Base-by-base conservation (phyloP, 345 rosid species). In the Cardamine chenopodiifolia region DNA sequence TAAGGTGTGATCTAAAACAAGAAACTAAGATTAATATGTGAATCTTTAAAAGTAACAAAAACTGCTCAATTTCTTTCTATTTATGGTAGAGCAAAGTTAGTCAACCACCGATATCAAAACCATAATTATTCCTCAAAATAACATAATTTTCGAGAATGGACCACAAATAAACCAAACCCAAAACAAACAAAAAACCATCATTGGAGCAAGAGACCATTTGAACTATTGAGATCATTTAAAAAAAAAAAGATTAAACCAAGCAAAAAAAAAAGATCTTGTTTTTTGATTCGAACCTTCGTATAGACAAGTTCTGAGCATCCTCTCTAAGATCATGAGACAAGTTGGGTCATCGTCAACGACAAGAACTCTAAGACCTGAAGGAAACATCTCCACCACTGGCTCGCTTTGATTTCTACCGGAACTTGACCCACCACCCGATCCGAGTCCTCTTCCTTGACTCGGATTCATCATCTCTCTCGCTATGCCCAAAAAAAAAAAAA, bases 291-390 rank as follows among this genome's bases (percentile, higher is more conserved):
- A 74, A 91, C 99, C 99, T 79, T 95, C 90, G 66, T 95, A 95
- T 8, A 59, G 84, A 66, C 99, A 95, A 44, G 76, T 85, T 64
- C 82, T 81, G 20, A 95, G 92, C 99, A 92, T 95, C 89, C 86
- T 89, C 85, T 90, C 97, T 74, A 95, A 84, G 83, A 95, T 87
- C 90, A 73, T 82, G 25, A 95, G 97, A 82, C 99, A 95, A 14
- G 97, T 90, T 3, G 89, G 93, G 88, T 95, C 99, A 71, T 95
- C 99, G 70, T 90, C 99, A 67, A 95, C 99, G 57, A 92, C 97
- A 34, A 95, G 82, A 4, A 95, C 99, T 42, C 99, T 80, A 17
- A 95, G 77, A 53, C 99, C 99, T 0, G 79, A 92, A 25, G 99
- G 99, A 70, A 78, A 90, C 81, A 86, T 85, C 79, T 90, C 93